phyloP scores from a whole-genome alignment of 129 eudicot genomes.

The Flaveria robusta region DNA sequence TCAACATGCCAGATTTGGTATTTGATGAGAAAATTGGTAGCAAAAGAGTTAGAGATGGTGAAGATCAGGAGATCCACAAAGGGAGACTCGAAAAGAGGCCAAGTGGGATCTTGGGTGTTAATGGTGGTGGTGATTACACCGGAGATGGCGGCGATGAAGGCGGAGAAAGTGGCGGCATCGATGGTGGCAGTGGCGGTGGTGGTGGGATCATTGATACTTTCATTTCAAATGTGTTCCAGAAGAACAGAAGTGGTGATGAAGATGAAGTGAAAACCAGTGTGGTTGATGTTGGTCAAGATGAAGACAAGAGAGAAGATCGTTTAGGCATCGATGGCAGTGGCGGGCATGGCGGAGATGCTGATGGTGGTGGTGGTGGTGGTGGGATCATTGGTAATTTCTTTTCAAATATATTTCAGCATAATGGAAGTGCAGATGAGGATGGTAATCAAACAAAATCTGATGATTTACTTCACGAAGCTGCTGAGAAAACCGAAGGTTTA shows the following conservation, averaged over 20 bases:
- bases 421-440: slow-evolving; percentile 14
- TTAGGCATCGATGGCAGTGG: background rate
- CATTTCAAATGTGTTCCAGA: slow-evolving; percentile 51
- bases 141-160: background rate
- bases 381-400: slow-evolving; percentile 36
- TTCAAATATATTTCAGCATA: slow-evolving; percentile 35
- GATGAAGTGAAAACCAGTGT: slow-evolving; percentile 16
- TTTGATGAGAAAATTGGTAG: slow-evolving; percentile 32
- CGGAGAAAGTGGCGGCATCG: background rate
- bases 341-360: slow-evolving; percentile 26
- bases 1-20: slow-evolving; percentile 32
- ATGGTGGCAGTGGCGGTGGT: background rate
- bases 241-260: slow-evolving; percentile 14
- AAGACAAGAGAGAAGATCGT: slow-evolving; percentile 11
- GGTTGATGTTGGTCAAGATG: slow-evolving; percentile 10
- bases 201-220: slow-evolving; percentile 49
- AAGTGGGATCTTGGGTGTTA: slow-evolving; percentile 30
- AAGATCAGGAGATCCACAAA: slow-evolving; percentile 18
- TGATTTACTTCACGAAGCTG: slow-evolving; percentile 5
- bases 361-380: slow-evolving; percentile 18
- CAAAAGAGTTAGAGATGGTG: slow-evolving; percentile 42
- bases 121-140: background rate
- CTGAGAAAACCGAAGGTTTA: slow-evolving; percentile 13
- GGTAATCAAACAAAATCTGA: slow-evolving; percentile 14
- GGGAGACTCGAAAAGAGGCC: slow-evolving; percentile 43